Base-by-base conservation (phyloP, 2,329 filamentous ascomycete species). In the Sporothrix dimorphospora region DNA sequence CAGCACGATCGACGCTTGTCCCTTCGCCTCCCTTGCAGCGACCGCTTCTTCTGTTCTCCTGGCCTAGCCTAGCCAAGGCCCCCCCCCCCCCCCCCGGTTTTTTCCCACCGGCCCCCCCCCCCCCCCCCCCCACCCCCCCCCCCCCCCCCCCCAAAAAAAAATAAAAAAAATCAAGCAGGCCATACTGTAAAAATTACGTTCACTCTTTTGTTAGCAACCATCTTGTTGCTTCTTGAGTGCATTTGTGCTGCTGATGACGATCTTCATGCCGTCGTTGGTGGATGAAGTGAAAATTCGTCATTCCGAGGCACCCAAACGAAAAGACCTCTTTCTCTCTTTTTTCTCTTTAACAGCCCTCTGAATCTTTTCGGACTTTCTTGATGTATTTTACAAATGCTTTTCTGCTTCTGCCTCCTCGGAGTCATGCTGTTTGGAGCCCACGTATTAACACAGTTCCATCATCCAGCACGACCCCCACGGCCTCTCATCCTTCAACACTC, bases 401-500 rank as follows among this genome's bases (percentile, higher is more conserved):
- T 34, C 3, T 34, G 30, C 30, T 3, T 34, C 6, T 34, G 30
- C 30, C 30, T 34, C 30, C 30, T 34, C 30, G 6, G 30, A 34
- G 30, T 34, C 30, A 3, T 34, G 3, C 30, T 34, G 30, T 34
- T 34, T 34, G 30, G 6, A 34, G 30, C 30, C 47, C 19, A 51
- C 47, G 14, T 53, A 24, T 24, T 53, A 2, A 57, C 27, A 34
- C 49, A 21, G 4, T 53, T 14, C 45, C 53, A 34, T 34, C 30
- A n/a, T 14, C 34, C 30, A 61, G 12, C 7, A 61, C 57, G 8
- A 61, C 57, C 30, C 53, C 57, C 57, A 61, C 61, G 61, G 42
- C 27, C 9, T 19, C 27, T 51, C 27, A 49, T 38, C 11, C 24
- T 34, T 45, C 45, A 66, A 8, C 53, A 57, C 53, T 2, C 14